Percentiles rank a stretch among this genome's conserved stretches.
phyloP scores from a whole-genome alignment of 2,329 filamentous ascomycete species.

The Cryphonectria japonica region DNA sequence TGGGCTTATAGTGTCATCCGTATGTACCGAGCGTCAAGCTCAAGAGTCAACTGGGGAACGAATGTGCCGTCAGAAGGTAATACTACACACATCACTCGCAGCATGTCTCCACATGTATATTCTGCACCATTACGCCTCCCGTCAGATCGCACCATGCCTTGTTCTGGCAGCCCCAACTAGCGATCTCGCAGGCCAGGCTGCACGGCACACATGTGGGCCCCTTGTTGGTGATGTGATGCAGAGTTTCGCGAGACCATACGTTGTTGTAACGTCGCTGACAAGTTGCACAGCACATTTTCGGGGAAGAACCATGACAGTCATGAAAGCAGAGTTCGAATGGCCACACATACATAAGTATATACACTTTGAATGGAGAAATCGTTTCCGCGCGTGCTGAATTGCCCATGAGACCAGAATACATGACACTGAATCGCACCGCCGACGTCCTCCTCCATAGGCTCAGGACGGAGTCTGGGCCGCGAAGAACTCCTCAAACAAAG shows the following conservation, averaged over 20 bases:
- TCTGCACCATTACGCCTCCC: neutral
- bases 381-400: neutral
- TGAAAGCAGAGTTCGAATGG: neutral
- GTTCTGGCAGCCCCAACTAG: neutral
- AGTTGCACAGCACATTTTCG: neutral
- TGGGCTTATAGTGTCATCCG: neutral
- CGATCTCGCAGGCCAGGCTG: neutral
- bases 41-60: too few relatives aligned
- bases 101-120: neutral
- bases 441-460: neutral
- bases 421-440: neutral
- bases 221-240: too few relatives aligned
- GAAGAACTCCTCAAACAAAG: slow-evolving; percentile 2
- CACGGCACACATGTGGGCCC: neutral
- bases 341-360: neutral
- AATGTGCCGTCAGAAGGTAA: too few relatives aligned
- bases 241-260: too few relatives aligned
- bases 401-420: neutral
- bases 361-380: neutral
- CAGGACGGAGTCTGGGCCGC: slow-evolving; percentile 1
- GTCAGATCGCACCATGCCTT: neutral
- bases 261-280: too few relatives aligned
- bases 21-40: neutral
- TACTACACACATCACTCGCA: neutral
- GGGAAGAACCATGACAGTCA: neutral